Evolutionary conservation across 2,329 filamentous ascomycete genomes (phyloP), one percentile per base, ranked within the genome.

Genomic region (Cladorrhinum sp.): DNA sequence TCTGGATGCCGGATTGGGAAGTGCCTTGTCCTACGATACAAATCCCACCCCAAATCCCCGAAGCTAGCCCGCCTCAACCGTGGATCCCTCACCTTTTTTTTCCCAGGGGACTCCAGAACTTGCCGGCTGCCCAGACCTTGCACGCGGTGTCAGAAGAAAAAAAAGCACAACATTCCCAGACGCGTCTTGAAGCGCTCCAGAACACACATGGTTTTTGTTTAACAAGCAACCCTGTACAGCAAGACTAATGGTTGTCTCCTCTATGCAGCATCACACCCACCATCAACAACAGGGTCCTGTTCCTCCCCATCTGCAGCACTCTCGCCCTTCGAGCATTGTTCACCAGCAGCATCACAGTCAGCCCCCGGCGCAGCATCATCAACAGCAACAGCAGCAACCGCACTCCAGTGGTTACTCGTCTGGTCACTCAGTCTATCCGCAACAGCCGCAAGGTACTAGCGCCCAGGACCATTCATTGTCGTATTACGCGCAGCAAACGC

Each of bases 181-280:
- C 66, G 65, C 67, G 67, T 66, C 61, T n/a, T 59, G 29, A 49
- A 54, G 55, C 63, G 58, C 65, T 62, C 62, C 50, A 62, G 48
- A 65, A 63, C 61, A 62, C 63, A 65, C 61, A 62, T 64, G 55
- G 58, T 64, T 65, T 62, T 63, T 54, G 51, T 59, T 50, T 62
- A 55, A 45, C 62, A 61, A 45, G 60, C 52, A 66, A 65, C 64
- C 63, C 61, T 67, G 65, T 61, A 63, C 29, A 41, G 48, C 51
- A 66, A 72, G 69, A 83, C 82, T 85, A 82, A 85, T 83, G 78
- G 78, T 79, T 77, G 75, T 82, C 76, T 79, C 80, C 77, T 81
- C 78, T 80, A 83, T 84, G 82, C 85, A 91, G 87, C 88, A 90
- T 83, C 88, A 90, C 80, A 83, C 86, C 78, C 87, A 89, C 80